Percentiles rank a stretch among this genome's conserved stretches.
phyloP scores from a whole-genome alignment of 2,329 filamentous ascomycete species.

The Diaporthe caulivora region DNA sequence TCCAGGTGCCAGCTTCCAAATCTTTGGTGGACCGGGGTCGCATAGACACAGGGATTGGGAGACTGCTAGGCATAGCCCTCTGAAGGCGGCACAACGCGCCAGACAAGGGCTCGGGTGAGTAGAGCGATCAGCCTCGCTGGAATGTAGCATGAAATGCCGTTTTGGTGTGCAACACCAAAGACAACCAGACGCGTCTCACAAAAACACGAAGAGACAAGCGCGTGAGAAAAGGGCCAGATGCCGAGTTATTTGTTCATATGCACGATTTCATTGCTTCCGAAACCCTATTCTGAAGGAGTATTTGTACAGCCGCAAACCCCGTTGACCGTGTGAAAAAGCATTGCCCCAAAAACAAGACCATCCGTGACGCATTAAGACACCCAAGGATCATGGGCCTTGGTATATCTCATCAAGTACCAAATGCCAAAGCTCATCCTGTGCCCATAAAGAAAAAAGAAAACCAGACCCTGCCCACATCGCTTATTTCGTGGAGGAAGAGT shows the following conservation, averaged over 20 bases:
- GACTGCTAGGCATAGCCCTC: too few species aligned
- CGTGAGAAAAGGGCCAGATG: neutral
- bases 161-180: neutral
- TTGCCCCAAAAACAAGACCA: constrained; percentile 71
- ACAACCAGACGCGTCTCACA: neutral
- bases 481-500: constrained; percentile 99
- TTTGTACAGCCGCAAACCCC: constrained; percentile 81
- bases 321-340: constrained; percentile 75
- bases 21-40: too few species aligned
- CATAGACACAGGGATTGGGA: too few species aligned
- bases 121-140: neutral
- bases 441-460: constrained; percentile 69
- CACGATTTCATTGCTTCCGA: constrained; percentile 72
- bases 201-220: neutral
- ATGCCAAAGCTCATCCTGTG: constrained; percentile 67
- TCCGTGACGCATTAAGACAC: constrained; percentile 82
- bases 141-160: neutral
- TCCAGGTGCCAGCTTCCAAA: neutral
- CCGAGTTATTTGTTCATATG: constrained; percentile 58
- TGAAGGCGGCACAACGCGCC: neutral
- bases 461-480: constrained; percentile 55
- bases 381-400: constrained; percentile 59
- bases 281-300: constrained; percentile 74
- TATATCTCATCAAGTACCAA: constrained; percentile 70
- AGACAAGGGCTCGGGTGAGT: neutral